Conservation (phyloP, 2,329 filamentous ascomycete genomes). For the Botrytis deweyae region DNA sequence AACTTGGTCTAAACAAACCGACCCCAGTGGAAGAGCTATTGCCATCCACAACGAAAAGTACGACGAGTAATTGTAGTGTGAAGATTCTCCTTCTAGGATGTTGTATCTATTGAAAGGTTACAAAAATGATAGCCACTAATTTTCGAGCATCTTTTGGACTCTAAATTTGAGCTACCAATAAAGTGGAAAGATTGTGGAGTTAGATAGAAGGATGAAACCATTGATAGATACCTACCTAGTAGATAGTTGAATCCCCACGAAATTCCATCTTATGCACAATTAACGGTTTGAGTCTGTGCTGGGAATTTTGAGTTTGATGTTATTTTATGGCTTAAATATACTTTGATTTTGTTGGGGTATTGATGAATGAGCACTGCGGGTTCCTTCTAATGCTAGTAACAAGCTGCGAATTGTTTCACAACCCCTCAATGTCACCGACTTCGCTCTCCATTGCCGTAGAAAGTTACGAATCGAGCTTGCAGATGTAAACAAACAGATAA, state of each 20-base stretch:
- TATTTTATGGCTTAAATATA: background rate
- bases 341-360: background rate
- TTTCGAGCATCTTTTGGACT: background rate
- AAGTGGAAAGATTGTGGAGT: constrained; percentile 8
- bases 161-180: background rate
- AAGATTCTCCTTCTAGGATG: constrained; percentile 1
- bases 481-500: background rate
- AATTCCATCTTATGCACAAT: background rate
- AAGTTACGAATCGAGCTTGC: background rate
- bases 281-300: background rate
- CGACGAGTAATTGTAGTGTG: constrained; percentile 41
- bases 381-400: background rate
- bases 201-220: constrained; percentile 23
- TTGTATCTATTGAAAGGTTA: constrained; percentile 4
- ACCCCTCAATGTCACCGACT: background rate
- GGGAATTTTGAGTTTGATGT: background rate
- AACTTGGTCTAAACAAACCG: constrained; percentile 94
- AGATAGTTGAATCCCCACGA: constrained; percentile 13
- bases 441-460: background rate
- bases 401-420: background rate
- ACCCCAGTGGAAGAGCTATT: constrained; percentile 87
- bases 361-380: background rate
- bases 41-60: constrained; percentile 75
- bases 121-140: background rate
- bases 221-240: constrained; percentile 9